These are phyloP conservation scores for Suillus cothurnatus DNA, from an alignment of 768 basidiomycete genomes.

Conservation along the genomic window DNA sequence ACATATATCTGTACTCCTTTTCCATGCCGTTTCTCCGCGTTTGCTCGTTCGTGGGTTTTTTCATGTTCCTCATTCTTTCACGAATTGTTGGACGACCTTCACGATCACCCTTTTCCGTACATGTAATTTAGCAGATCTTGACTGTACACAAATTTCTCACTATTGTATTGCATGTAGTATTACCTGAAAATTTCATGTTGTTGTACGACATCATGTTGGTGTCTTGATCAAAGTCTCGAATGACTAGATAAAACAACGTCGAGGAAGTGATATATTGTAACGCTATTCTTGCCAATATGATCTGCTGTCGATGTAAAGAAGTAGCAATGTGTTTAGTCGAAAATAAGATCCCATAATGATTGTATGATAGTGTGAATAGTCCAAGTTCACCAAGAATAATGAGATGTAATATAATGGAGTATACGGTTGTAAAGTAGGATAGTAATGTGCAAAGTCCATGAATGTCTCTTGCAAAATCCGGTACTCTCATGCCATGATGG, in stretches of 20 bases:
- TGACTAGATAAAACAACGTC: neutral
- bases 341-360: neutral
- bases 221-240: neutral
- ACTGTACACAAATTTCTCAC: slow-evolving; percentile 3
- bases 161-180: neutral
- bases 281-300: neutral
- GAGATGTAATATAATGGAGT: slow-evolving; percentile 4
- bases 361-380: neutral
- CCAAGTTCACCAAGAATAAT: neutral
- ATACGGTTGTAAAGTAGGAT: neutral
- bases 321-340: neutral
- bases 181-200: neutral
- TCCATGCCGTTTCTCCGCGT: slow-evolving; percentile 1
- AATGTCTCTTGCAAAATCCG: slow-evolving; percentile 8
- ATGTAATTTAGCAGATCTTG: neutral
- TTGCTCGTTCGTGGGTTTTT: slow-evolving; percentile 8
- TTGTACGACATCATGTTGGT: neutral
- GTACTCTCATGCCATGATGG: slow-evolving; percentile 21
- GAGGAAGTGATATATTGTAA: neutral
- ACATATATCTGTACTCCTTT: slow-evolving; percentile 7
- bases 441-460: slow-evolving; percentile 6
- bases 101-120: slow-evolving; percentile 1
- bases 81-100: slow-evolving; percentile 12
- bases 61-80: slow-evolving; percentile 15
- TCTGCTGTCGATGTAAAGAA: neutral